A percentile compares a stretch with the other conserved stretches of the same genome.
phyloP scores from a whole-genome alignment of 1,139 yeast species.

The Geotrichum siamense region DNA sequence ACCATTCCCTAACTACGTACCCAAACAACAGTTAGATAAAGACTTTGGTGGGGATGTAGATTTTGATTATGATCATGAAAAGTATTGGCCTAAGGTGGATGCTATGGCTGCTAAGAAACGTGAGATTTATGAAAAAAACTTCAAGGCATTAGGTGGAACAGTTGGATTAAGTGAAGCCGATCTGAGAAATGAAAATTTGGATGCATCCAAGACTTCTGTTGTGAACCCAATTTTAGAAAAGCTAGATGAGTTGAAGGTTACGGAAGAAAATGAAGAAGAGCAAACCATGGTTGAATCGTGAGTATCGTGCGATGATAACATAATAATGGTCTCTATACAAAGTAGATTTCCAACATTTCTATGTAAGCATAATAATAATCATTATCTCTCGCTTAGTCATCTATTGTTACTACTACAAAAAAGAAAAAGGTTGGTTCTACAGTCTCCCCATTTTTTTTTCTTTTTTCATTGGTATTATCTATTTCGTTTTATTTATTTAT shows the following conservation, averaged over 20 bases:
- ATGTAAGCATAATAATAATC: no score
- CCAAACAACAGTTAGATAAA: constrained; percentile 69
- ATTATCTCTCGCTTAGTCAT: no score
- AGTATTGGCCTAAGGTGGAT: constrained; percentile 71
- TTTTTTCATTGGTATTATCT: constrained; percentile 2
- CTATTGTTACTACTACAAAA: no score
- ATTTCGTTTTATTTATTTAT: background rate
- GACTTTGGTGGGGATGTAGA: constrained; percentile 79
- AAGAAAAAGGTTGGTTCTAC: background rate
- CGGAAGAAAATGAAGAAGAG: constrained; percentile 1
- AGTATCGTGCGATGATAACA: no score
- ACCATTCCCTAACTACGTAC: constrained; percentile 78
- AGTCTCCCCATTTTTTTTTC: background rate
- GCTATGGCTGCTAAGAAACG: constrained; percentile 52
- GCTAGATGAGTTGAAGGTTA: constrained; percentile 7
- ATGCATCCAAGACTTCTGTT: background rate
- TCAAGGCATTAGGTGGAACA: constrained; percentile 55
- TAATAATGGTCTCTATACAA: no score
- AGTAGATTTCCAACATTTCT: no score
- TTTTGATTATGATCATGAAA: constrained; percentile 70
- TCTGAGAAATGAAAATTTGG: constrained; percentile 41
- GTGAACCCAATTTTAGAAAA: constrained; percentile 7
- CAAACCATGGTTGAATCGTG: background rate
- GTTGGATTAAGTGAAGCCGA: constrained; percentile 82
- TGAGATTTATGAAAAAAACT: constrained; percentile 51